Evolutionary conservation across 1,284 basidiomycete genomes (phyloP), one percentile per base, ranked within the genome.

Genomic region (Taiwanofungus camphoratus): DNA sequence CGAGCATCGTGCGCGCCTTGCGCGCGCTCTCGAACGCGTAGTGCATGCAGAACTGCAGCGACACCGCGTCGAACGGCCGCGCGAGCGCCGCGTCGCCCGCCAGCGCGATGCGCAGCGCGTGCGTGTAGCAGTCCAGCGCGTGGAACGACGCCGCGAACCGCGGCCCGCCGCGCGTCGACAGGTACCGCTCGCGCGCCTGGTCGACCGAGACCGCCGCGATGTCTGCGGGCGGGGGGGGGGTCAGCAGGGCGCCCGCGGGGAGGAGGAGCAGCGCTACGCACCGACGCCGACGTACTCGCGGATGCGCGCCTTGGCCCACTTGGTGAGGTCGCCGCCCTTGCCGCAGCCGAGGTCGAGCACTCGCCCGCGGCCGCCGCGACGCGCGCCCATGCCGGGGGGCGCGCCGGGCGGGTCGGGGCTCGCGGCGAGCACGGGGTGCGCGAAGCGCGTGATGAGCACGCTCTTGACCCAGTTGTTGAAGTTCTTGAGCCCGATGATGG

Each of bases 381-480:
- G n/a, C n/a, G n/a, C n/a, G 12, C 67, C 63, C 26, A 65, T 55
- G 9, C 57, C 59, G n/a, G 48, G 48, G 27, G 44, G 50, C 21
- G 55, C 56, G 21, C 61, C 57, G 34, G 63, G 59, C 22, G 58
- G 49, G 31, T 55, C 48, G 8, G 53, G 32, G 51, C 63, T 71
- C 45, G 60, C 62, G 47, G 66, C 60, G 20, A 86, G 69, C 26
- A 67, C 76, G 12, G 82, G 79, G 58, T 83, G 79, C 1, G 82
- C 84, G 60, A 91, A 95, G 41, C 84, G 86, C 6, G 86, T 85
- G 56, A 98, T 95, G 49, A 97, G 74, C 8, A 96, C 91, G 11
- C 90, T 92, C 66, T 98, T 98, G 56, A 97, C 84, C 94, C 96
- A 99, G 68, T 99, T 99, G 70, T 99, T 99, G 71, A 98, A 99